These are phyloP conservation scores for Phyllosticta capitalensis DNA, from an alignment of 2,329 filamentous ascomycete species.

Conservation along the genomic window DNA sequence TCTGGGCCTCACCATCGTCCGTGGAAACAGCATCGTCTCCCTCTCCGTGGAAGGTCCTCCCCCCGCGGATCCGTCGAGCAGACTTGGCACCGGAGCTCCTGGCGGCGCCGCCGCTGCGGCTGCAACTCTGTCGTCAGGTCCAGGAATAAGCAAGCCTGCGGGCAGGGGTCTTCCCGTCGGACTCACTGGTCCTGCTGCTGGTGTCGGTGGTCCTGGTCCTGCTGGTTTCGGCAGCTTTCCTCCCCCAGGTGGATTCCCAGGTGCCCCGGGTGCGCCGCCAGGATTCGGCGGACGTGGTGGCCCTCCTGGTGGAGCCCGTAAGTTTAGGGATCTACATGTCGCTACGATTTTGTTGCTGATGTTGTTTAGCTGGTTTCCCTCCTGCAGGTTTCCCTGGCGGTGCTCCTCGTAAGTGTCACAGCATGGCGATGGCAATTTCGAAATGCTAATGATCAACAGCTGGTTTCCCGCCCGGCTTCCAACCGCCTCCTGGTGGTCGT, in stretches of 20 bases:
- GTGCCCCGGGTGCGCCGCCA: slow-evolving; percentile 20
- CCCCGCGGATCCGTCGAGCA: slow-evolving; percentile 81
- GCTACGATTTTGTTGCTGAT: slow-evolving; percentile 12
- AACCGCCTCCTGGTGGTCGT: slow-evolving; percentile 49
- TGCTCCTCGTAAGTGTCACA: slow-evolving; percentile 26
- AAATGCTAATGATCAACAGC: slow-evolving; percentile 12
- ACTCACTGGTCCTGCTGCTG: slow-evolving; percentile 78
- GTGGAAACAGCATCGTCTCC: slow-evolving; percentile 89
- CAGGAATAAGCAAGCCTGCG: slow-evolving; percentile 83
- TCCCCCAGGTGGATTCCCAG: slow-evolving; percentile 42
- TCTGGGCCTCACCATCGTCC: slow-evolving; percentile 88
- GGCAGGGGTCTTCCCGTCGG: slow-evolving; percentile 77
- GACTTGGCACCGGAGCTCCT: slow-evolving; percentile 68
- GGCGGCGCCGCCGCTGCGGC: slow-evolving; percentile 56
- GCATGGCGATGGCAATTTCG: slow-evolving; percentile 8
- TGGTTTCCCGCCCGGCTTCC: slow-evolving; percentile 54
- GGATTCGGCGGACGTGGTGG: slow-evolving; percentile 23
- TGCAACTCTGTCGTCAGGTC: slow-evolving; percentile 59
- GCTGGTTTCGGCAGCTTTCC: slow-evolving; percentile 45
- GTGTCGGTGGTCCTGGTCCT: slow-evolving; percentile 71
- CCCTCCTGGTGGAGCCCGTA: slow-evolving; percentile 22
- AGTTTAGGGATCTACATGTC: background rate
- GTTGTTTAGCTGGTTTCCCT: slow-evolving; percentile 18
- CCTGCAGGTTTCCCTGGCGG: slow-evolving; percentile 20
- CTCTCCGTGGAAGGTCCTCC: slow-evolving; percentile 93